Evolutionary conservation across 2,329 filamentous ascomycete genomes (phyloP), one percentile per base, ranked within the genome.

Genomic region (Sarocladium strictum): DNA sequence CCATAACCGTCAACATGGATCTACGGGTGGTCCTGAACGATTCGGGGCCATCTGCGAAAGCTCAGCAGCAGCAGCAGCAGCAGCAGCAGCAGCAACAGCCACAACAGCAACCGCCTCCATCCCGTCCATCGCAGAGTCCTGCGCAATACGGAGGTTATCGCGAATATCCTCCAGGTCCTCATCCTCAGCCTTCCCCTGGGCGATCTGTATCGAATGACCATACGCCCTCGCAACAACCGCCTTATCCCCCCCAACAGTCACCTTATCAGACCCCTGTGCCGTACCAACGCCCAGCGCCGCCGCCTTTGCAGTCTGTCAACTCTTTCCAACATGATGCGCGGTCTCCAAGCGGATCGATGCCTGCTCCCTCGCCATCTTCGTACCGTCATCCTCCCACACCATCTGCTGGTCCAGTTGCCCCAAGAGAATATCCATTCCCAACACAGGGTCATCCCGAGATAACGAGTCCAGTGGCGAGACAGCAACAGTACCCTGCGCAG

Each of bases 21-120:
- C 72, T 82, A 55, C 68, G 72, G 58, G 75, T 74, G 15, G 77
- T 84, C 62, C 68, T 84, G 49, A 84, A 83, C 65, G 71, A 74
- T 21, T 72, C 76, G 33, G 79, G 79, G 58, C 66, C 68, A 37
- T 41, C 15, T 40, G 54, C 45, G 35, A 40, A 9, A 26, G 29
- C 33, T 40, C 38, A 58, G 63, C 64, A 45, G 66, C 67, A 62
- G 66, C 55, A 68, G 67, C 43, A 7, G 58, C 65, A 67, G 53
- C 62, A 63, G 41, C 63, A 62, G 33, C 63, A 63, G 55, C 66
- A 63, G 27, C 65, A 63, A 54, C 68, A 68, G 60, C 68, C 66
- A 45, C 55, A 53, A 27, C 64, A 57, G 24, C 63, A 49, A 53
- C 63, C 58, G 37, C 67, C 58, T 26, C 66, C 62, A 40, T 69